phyloP scores from a whole-genome alignment of 768 basidiomycete species.

The Boletus insuetus region DNA sequence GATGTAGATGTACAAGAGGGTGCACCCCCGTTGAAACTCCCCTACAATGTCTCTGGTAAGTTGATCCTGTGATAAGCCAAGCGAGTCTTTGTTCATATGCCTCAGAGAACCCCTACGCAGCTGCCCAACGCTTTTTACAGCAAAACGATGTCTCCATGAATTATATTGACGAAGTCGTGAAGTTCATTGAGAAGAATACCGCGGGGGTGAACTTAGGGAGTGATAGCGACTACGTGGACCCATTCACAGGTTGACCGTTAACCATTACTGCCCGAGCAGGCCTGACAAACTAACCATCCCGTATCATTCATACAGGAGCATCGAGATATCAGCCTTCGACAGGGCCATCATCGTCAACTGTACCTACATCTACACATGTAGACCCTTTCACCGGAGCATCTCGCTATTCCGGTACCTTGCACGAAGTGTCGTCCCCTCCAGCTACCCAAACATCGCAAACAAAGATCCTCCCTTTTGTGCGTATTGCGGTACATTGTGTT shows the following conservation, averaged over 20 bases:
- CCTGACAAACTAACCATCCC: background rate
- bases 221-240: slow-evolving; percentile 71
- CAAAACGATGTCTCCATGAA: slow-evolving; percentile 76
- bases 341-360: slow-evolving; percentile 29
- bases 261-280: background rate
- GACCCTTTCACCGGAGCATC: slow-evolving; percentile 78
- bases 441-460: slow-evolving; percentile 30
- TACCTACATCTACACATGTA: slow-evolving; percentile 39
- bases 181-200: slow-evolving; percentile 93
- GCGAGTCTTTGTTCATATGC: background rate
- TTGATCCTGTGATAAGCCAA: background rate
- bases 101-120: slow-evolving; percentile 85
- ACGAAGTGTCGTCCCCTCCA: slow-evolving; percentile 32
- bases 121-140: slow-evolving; percentile 86
- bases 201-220: slow-evolving; percentile 68
- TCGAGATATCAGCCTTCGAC: slow-evolving; percentile 58
- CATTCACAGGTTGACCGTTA: slow-evolving; percentile 70
- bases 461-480: slow-evolving; percentile 53
- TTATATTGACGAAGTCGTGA: slow-evolving; percentile 87
- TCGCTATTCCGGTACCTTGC: slow-evolving; percentile 49
- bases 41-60: slow-evolving; percentile 85
- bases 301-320: slow-evolving; percentile 41
- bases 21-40: slow-evolving; percentile 87
- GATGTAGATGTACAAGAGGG: slow-evolving; percentile 96
- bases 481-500: slow-evolving; percentile 14